Evolutionary conservation across 768 basidiomycete genomes (phyloP), one percentile per base, ranked within the genome.

Genomic region (Boletus bicolor): DNA sequence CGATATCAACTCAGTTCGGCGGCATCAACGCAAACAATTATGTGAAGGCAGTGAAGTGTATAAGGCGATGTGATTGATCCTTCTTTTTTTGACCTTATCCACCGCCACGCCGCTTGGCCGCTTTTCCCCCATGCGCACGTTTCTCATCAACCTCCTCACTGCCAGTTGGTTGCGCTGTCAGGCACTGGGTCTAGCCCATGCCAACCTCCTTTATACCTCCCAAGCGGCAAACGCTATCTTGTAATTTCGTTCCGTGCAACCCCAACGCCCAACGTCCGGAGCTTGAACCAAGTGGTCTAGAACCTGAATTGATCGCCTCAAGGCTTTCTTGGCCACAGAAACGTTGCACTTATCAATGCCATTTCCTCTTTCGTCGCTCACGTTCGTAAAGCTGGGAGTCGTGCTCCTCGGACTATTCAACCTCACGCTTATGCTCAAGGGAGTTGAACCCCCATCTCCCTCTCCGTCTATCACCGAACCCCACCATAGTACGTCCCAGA

Each of bases 401-500:
- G 2, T 68, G 0, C 24, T 65, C 4, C 65, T 66, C 10, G 66
- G 65, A 38, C 3, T 56, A 19, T 50, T 65, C 47, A 66, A 68
- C 44, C 35, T 65, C 38, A 14, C 7, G 0, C 8, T 68, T 28
- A 36, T n/a, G 15, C 42, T 65, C 52, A 55, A n/a, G 24, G 48
- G 42, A 7, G 9, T 26, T 9, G 4, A 15, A 10, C 21, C 5
- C 14, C 36, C 34, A 0, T 28, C 36, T 28, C n/a, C 38, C 6
- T 15, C 55, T n/a, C 37, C 45, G 1, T 53, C 51, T 28, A 7
- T 36, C 26, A 47, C 53, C 9, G 37, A 42, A 26, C 59, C 66
- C 10, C 59, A 53, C 17, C 59, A 19, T 47, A 41, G 64, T 67
- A 51, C 24, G 64, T 60, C 7, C 34, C 2, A 36, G 14, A 24